Base-by-base conservation (phyloP, 169 alveolate genomes). In the Condylostoma magnum region DNA sequence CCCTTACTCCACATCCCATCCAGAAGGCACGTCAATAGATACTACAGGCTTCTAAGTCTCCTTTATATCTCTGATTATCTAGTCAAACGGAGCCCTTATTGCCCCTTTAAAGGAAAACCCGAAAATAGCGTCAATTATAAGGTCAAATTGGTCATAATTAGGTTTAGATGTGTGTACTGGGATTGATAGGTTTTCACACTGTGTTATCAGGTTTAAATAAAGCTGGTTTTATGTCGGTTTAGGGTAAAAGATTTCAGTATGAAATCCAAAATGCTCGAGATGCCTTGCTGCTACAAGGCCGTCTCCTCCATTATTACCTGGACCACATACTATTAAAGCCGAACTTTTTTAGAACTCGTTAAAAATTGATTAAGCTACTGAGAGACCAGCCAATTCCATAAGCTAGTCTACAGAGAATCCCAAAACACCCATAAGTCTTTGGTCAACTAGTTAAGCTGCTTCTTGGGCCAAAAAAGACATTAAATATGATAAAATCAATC, bases 231-330 rank as follows among this genome's bases (percentile, higher is more conserved):
- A 67, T 28, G 90, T 89, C 67, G 58, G 81, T 76, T 90, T 86
- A 1, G 95, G 95, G 68, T 91, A 92, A 47, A 80, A 72, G 30
- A 92, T 72, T 25, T 72, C 79, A 22, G 85, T 73, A 8, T 74
- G 68, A 36, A 77, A 79, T 12, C 95, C 95, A 67, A 89, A 90
- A 53, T 82, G 79, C 37, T 82, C 79, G 33, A 92, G 74, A 69
- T 89, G 93, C 47, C 97, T 84, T n/a, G 94, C 92, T 48, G 92
- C 90, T 2, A 92, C 96, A 48, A 94, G 74, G 1, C 95, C 96
- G 68, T 92, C 96, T 2, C 96, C 96, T n/a, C 96, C 96, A 82
- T 95, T 95, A 77, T 95, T 87, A 15, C 98, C 98, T 8, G 97
- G 98, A 1, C 97, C 99, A 82, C 95, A 85, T 27, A 90, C 66